Conservation (phyloP, 768 basidiomycete genomes). For the Termitomyces sp. region DNA sequence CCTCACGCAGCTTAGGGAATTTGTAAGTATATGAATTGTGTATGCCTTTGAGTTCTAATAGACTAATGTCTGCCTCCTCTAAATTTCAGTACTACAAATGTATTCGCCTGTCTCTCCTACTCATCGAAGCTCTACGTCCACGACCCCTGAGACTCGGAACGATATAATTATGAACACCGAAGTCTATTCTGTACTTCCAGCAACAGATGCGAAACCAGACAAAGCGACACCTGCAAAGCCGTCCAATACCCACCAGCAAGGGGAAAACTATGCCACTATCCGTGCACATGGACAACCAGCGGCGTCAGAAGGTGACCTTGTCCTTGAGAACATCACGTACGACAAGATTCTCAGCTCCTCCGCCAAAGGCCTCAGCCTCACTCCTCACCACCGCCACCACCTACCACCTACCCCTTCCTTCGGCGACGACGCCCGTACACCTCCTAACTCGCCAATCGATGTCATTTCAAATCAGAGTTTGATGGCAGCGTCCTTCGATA, state of each 20-base stretch:
- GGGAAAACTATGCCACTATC: neutral
- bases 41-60: neutral
- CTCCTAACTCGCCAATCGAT: slow-evolving; percentile 15
- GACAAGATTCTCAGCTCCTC: slow-evolving; percentile 19
- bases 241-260: neutral
- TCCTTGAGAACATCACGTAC: slow-evolving; percentile 18
- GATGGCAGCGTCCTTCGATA: slow-evolving; percentile 3
- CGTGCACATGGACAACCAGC: slow-evolving; percentile 1
- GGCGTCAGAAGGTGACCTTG: slow-evolving; percentile 14
- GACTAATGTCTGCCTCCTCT: neutral
- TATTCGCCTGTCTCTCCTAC: neutral
- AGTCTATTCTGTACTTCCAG: slow-evolving; percentile 3
- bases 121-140: slow-evolving; percentile 13
- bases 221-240: neutral
- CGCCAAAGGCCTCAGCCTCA: slow-evolving; percentile 10
- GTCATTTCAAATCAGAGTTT: slow-evolving; percentile 3
- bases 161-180: slow-evolving; percentile 12
- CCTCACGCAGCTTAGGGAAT: neutral
- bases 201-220: neutral
- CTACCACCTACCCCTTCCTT: neutral
- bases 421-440: slow-evolving; percentile 11
- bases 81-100: neutral
- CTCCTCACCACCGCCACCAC: neutral
- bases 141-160: neutral
- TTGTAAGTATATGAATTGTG: neutral